Evolutionary conservation across 2,329 filamentous ascomycete genomes (phyloP).

Genomic region (Hyphodiscus sp.): DNA sequence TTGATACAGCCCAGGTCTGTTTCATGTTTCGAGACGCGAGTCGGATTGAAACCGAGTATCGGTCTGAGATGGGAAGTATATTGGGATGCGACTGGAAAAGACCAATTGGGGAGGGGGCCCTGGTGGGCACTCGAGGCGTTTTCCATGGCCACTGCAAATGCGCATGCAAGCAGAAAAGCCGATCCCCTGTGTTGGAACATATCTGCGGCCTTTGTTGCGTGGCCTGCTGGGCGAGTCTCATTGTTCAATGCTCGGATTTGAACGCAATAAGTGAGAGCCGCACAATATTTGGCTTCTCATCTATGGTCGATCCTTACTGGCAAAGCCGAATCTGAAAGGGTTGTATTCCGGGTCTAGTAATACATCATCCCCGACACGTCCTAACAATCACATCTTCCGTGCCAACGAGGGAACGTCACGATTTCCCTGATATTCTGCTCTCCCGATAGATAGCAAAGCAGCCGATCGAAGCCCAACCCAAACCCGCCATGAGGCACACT

Average conservation of each 20-base stretch:
- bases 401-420: constrained; percentile 60
- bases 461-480: constrained; percentile 64
- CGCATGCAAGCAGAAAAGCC: background rate
- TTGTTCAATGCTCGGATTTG: too few species aligned
- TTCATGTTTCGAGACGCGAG: background rate
- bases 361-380: background rate
- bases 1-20: background rate
- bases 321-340: background rate
- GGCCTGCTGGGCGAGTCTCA: background rate
- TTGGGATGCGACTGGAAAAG: too few species aligned
- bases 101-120: background rate
- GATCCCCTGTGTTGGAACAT: background rate
- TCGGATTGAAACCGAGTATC: background rate
- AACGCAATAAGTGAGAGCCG: too few species aligned
- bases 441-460: constrained; percentile 60
- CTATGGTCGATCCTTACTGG: background rate
- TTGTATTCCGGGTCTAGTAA: background rate
- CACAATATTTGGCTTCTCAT: background rate
- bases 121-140: background rate
- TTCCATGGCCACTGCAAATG: background rate
- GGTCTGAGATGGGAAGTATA: too few species aligned
- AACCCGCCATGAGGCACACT: constrained; percentile 68
- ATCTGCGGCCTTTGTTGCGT: background rate
- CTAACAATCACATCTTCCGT: constrained; percentile 34
- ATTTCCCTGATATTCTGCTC: constrained; percentile 61